Conservation (phyloP, 2,329 filamentous ascomycete species). For the Venturia carpophila region DNA sequence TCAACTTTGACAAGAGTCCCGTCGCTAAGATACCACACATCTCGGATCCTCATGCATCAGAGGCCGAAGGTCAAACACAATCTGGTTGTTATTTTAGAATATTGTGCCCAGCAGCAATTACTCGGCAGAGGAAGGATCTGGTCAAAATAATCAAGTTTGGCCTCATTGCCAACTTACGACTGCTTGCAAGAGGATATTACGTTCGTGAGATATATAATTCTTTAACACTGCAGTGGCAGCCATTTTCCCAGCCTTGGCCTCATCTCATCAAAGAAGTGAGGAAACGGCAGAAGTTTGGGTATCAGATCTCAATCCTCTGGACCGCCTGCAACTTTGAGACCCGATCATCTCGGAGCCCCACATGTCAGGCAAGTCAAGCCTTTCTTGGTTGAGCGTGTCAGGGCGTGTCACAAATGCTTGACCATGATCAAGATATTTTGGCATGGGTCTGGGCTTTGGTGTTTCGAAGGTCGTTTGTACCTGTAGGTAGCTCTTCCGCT, state of each 20-base stretch:
- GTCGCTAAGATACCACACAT: slow-evolving; percentile 2
- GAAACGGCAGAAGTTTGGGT: neutral
- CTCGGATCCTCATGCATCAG: neutral
- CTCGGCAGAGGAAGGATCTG: neutral
- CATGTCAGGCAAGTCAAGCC: no score
- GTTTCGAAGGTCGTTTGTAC: neutral
- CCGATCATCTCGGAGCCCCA: no score
- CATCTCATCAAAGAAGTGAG: neutral
- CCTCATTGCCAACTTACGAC: neutral
- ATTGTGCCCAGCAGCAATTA: neutral
- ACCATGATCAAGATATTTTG: no score
- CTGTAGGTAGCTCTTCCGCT: neutral
- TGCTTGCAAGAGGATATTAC: neutral
- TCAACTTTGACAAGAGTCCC: neutral
- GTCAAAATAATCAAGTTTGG: neutral
- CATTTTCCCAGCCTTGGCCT: neutral
- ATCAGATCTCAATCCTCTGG: neutral
- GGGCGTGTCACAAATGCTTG: no score
- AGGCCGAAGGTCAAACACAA: neutral
- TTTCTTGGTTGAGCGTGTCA: no score
- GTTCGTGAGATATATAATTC: no score
- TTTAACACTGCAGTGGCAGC: neutral
- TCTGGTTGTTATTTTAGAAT: neutral
- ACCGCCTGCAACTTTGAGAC: neutral
- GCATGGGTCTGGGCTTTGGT: neutral